Evolutionary conservation across 345 rosid species (phyloP), one percentile per base, ranked within the genome.

Genomic region (Acer campestre): DNA sequence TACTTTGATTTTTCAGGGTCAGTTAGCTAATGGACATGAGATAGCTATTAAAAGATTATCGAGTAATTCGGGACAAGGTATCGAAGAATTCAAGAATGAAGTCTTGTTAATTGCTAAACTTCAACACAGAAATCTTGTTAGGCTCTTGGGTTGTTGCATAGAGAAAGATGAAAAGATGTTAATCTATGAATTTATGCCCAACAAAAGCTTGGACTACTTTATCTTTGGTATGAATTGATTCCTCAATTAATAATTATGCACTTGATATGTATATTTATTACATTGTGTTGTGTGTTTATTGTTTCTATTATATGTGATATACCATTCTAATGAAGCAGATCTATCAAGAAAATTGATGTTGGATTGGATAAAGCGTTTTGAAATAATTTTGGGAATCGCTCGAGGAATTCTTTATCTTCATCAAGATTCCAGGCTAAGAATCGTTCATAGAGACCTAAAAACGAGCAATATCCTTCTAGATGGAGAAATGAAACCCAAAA

Each of bases 361-460:
- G 49, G 13, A 46, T 10, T 46, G 49, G 14, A 46, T 1, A 46
- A 46, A 2, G 49, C 68, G 83, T 13, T 80, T 78, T 4, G 67
- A 78, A 0, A 84, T 84, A n/a, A 82, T 86, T 44, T 44, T 68
- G 0, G 84, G 87, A 40, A 66, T 86, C 16, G 85, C 86, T 4
- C 11, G 86, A 8, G 87, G 86, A 23, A 40, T 84, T 16, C 25
- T 82, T 1, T 86, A 86, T 69, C 86, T 86, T n/a, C 86, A 84
- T 55, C 69, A 68, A 31, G 87, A 86, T 35, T 86, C 84, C 0
- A 75, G 84, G 10, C 62, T 75, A 7, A 68, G 74, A 71, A 79
- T 86, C 6, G 80, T 86, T 20, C 87, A 84, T 25, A 74, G 85
- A 38, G 87, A 86, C 70, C 64, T 86, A 31, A 86, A 83, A 38